Base-by-base conservation (phyloP, 2,329 filamentous ascomycete species). In the Aspergillus jensenii region DNA sequence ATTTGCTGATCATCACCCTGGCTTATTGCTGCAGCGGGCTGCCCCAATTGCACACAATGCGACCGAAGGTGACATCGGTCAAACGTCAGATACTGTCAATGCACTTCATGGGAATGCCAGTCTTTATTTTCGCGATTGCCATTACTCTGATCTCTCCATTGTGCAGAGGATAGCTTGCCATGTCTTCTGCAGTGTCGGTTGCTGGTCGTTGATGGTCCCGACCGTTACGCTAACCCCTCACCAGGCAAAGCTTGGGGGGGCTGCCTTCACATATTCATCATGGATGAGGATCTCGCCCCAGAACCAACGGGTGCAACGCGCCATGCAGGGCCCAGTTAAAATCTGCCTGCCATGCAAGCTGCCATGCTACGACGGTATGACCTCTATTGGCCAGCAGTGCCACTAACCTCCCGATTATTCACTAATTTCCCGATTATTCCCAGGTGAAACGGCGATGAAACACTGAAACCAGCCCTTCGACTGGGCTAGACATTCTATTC, bases 1-100 rank as follows among this genome's bases (percentile, higher is more conserved):
- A 33, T 48, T 45, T 48, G 43, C 33, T 48, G 52, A 53, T 53
- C 51, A 25, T 46, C 23, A 53, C 31, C 51, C 27, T 21, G 33
- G 43, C n/a, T 35, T 35, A 35, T 35, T 35, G 31, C 25, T 35
- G 27, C 52, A 31, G 52, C 33, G 52, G 23, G 19, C 52, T 44
- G 52, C 51, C 41, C 51, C 51, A 46, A 52, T 12, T 11, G 19
- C 43, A 23, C 45, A 48, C 39, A 11, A 23, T 31, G 52, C 52
- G 43, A 54, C 41, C 39, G 25, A 53, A 12, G 23, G 41, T 46
- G 41, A 39, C 51, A 46, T 37, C 31, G 23, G 15, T 45, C 41
- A 53, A 53, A 53, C 31, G 5, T 44, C 41, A n/a, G 35, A 14
- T 14, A n/a, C 4, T 7, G 14, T 15, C 35, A 37, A n/a, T 31